Percentiles rank a stretch among this genome's conserved stretches.
phyloP scores from a whole-genome alignment of 2,329 filamentous ascomycete species.

The Colletotrichum siamense region DNA sequence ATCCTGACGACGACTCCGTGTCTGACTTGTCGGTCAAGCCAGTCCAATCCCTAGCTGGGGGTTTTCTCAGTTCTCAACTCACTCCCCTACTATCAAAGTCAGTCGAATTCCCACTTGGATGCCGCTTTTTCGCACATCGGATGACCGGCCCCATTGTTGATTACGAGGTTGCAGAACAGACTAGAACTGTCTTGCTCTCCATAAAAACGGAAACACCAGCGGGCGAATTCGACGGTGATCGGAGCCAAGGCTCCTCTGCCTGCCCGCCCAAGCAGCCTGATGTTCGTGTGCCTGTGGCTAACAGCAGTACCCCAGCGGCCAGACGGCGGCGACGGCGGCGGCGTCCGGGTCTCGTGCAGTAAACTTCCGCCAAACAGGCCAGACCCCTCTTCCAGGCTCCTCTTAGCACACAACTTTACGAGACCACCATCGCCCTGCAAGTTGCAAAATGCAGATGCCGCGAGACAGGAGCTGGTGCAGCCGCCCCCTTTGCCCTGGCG shows the following conservation, averaged over 20 bases:
- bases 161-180: conserved; percentile 20
- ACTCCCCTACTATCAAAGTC: background rate
- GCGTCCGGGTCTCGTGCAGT: background rate
- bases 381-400: background rate
- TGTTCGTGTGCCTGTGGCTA: background rate
- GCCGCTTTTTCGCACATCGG: conserved; percentile 2
- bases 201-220: background rate
- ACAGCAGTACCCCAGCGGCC: background rate
- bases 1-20: conserved; percentile 9
- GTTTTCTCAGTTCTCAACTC: background rate
- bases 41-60: background rate
- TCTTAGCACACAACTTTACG: conserved; percentile 1
- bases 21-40: background rate
- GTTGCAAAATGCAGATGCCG: background rate
- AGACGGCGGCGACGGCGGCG: background rate
- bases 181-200: conserved; percentile 9
- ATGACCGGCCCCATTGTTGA: conserved; percentile 16
- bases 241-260: background rate
- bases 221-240: background rate
- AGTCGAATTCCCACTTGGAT: conserved; percentile 6
- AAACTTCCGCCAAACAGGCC: background rate
- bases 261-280: background rate
- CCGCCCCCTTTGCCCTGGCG: background rate
- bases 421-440: background rate
- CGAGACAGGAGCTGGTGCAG: background rate